Conservation (phyloP, 768 basidiomycete genomes). For the Collybia mongolica region DNA sequence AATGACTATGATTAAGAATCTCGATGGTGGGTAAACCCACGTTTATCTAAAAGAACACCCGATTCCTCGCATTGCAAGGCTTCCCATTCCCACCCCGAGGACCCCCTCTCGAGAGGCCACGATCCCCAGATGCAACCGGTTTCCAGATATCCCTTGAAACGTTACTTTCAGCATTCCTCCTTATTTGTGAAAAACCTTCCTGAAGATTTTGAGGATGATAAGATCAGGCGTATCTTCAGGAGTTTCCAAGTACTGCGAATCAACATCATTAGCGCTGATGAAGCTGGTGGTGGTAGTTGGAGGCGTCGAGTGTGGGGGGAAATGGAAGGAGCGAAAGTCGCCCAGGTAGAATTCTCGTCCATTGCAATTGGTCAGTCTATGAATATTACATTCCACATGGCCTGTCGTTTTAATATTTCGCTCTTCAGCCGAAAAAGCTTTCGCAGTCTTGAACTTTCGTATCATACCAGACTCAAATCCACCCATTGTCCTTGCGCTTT, state of each 20-base stretch:
- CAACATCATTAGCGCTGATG: not conserved
- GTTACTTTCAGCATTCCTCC: not conserved
- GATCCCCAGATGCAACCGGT: too few relatives aligned
- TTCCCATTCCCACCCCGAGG: too few relatives aligned
- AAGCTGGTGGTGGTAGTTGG: not conserved
- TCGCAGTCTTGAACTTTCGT: conserved; percentile 8
- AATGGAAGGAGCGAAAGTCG: not conserved
- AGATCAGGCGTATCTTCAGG: not conserved
- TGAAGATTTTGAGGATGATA: not conserved
- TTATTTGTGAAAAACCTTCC: not conserved
- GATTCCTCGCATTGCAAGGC: too few relatives aligned
- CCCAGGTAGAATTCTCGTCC: not conserved
- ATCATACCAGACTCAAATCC: conserved; percentile 5
- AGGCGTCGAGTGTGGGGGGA: too few relatives aligned
- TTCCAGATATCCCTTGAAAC: not conserved
- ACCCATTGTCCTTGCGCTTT: conserved; percentile 3
- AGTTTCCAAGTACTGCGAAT: not conserved
- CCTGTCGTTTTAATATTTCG: not conserved
- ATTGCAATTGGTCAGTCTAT: not conserved
- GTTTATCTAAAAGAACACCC: too few relatives aligned
- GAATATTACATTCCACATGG: not conserved
- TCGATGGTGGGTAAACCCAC: too few relatives aligned
- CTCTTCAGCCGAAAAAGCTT: conserved; percentile 12
- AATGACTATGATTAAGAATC: too few relatives aligned
- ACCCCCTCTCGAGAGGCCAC: too few relatives aligned